These are phyloP conservation scores for Pichia rugopelliculosa DNA, from an alignment of 805 yeast genomes.

Conservation along the genomic window DNA sequence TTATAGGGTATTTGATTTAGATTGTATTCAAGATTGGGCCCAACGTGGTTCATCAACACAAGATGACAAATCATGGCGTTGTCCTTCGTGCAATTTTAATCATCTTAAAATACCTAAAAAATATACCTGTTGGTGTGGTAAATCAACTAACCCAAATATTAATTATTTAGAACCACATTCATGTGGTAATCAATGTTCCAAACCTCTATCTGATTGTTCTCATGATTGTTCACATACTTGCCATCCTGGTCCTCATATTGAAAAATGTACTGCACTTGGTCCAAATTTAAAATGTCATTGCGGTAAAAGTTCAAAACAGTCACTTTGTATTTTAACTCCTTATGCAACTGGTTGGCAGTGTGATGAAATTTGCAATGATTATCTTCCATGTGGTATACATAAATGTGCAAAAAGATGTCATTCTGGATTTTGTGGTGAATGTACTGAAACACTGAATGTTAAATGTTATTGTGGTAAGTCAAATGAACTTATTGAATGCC, in stretches of 20 bases:
- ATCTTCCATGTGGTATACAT: conserved; percentile 68
- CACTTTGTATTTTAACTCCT: conserved; percentile 69
- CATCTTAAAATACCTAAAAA: conserved; percentile 41
- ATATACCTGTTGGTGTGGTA: conserved; percentile 87
- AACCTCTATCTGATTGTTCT: conserved; percentile 47
- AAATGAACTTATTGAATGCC: conserved; percentile 36
- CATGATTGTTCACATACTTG: conserved; percentile 73
- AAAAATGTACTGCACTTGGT: conserved; percentile 68
- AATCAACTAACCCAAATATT: conserved; percentile 54
- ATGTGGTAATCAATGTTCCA: conserved; percentile 79
- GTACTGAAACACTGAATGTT: conserved; percentile 41
- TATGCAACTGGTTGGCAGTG: conserved; percentile 65
- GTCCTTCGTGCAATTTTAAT: conserved; percentile 71
- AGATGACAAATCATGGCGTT: conserved; percentile 60
- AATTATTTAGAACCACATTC: conserved; percentile 67
- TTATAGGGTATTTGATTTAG: conserved; percentile 75
- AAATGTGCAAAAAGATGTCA: conserved; percentile 61
- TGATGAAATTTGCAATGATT: conserved; percentile 49
- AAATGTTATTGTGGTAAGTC: conserved; percentile 74
- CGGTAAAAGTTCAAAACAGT: conserved; percentile 58
- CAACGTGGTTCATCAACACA: conserved; percentile 61
- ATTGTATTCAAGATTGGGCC: conserved; percentile 87
- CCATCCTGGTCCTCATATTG: conserved; percentile 86
- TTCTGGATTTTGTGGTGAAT: conserved; percentile 74
- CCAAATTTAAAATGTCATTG: conserved; percentile 66